Base-by-base conservation (phyloP, 2,329 filamentous ascomycete species). In the Exophiala dermatitidis region DNA sequence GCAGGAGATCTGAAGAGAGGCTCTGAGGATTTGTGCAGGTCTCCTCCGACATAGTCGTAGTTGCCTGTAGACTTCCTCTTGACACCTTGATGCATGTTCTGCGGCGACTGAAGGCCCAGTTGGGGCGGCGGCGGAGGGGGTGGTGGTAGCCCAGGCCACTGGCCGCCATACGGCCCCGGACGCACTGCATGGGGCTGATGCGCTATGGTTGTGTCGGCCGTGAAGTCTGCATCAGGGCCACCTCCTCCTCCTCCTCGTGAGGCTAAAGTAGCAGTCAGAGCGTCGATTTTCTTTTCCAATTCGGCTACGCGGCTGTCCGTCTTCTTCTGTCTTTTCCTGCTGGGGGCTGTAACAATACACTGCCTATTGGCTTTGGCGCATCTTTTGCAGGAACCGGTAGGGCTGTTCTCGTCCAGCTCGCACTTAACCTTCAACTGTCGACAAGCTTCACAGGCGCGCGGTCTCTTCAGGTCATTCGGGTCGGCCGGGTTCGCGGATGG, bases 211-310 rank as follows among this genome's bases (percentile, higher is more conserved):
- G 57, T 57, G 38, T 63, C 61, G 28, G 59, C 52, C 6, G 49
- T 34, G 19, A 52, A 56, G 40, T 63, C 61, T 7, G 60, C 12
- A 44, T 66, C 61, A 12, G 57, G 49, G 4, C 63, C 19, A 19
- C 19, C 19, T 19, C 19, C 19, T 19, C 19, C 19, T 19, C 19
- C 63, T 47, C 69, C 67, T 6, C 69, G 67, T 1, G 86, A 82
- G 43, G 88, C 84, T 60, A 95, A 67, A 34, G 83, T 89, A 4
- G 88, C 87, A 5, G 88, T 95, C 66, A 95, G 68, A 5, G 86
- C 87, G 73, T 95, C 89, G 59, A 95, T 91, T 74, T 94, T 94
- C 75, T 85, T 89, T 74, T 95, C 90, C 48, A 96, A 76, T 73
- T 95, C 90, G 5, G 89, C 86, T 8, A 96, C 90, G 48, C 89